A percentile compares a stretch with the other conserved stretches of the same genome.
Evolutionary conservation across 2,329 filamentous ascomycete genomes (phyloP).

Genomic region (Metarhizium brunneum): DNA sequence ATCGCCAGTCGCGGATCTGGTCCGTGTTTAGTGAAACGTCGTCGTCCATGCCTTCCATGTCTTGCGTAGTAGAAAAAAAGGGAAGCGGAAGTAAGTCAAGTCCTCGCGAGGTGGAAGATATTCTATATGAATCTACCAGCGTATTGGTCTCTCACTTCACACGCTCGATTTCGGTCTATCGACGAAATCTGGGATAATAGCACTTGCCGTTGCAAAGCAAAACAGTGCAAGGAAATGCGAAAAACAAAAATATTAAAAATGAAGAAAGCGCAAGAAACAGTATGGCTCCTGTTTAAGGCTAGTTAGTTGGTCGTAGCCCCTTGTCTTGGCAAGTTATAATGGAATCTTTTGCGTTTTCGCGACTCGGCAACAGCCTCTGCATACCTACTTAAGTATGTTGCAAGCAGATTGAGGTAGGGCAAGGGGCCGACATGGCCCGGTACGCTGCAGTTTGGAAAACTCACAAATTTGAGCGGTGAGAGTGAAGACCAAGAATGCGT

Average conservation of each 20-base stretch:
- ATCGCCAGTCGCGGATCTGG: constrained; percentile 54
- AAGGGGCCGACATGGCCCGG: too few species aligned
- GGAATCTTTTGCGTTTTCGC: neutral
- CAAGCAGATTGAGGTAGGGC: too few species aligned
- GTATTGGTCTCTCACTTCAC: neutral
- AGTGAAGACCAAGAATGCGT: too few species aligned
- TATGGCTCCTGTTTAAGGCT: neutral
- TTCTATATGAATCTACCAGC: neutral
- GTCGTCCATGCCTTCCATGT: constrained; percentile 4
- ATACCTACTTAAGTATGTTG: too few species aligned
- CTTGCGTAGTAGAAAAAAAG: neutral
- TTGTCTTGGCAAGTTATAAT: neutral
- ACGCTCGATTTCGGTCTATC: neutral
- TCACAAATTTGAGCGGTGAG: too few species aligned
- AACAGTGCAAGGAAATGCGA: too few species aligned
- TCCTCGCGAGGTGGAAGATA: neutral
- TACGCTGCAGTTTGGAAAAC: too few species aligned
- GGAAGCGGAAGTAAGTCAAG: neutral
- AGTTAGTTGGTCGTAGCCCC: neutral
- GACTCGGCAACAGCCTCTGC: neutral
- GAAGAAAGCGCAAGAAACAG: neutral
- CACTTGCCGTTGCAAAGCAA: neutral
- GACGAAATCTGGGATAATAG: neutral
- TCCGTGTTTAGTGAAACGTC: constrained; percentile 11
- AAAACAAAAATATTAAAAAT: too few species aligned